phyloP scores from a whole-genome alignment of 331 rosid genomes.

The Quercus tomentella region DNA sequence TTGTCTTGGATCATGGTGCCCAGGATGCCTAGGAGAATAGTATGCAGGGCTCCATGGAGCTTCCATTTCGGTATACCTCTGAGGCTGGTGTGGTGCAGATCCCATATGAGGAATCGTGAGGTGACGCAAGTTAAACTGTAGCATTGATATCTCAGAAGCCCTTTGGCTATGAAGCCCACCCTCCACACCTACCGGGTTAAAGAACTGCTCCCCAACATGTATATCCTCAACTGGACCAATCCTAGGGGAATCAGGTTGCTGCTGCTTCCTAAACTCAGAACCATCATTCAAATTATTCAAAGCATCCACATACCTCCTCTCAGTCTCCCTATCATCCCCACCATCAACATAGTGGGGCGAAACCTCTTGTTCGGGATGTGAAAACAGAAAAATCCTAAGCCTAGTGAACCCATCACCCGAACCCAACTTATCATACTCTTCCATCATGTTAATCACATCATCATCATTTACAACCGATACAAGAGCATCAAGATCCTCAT shows the following conservation, averaged over 20 bases:
- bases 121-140: conserved; percentile 67
- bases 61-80: conserved; percentile 79
- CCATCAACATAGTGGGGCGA: conserved; percentile 71
- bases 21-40: conserved; percentile 88
- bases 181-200: conserved; percentile 54
- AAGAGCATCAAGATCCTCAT: conserved; percentile 97
- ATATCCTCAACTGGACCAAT: conserved; percentile 57
- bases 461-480: conserved; percentile 95
- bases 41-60: conserved; percentile 84
- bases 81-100: conserved; percentile 66
- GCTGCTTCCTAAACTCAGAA: conserved; percentile 63
- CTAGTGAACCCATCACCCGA: conserved; percentile 87
- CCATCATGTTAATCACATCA: conserved; percentile 99
- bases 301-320: conserved; percentile 96
- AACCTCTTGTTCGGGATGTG: conserved; percentile 70
- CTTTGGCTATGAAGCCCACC: conserved; percentile 75
- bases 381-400: conserved; percentile 89
- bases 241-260: conserved; percentile 53
- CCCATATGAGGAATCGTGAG: conserved; percentile 51
- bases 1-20: conserved; percentile 61
- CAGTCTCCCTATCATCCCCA: conserved; percentile 74
- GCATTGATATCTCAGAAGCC: conserved; percentile 52
- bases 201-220: conserved; percentile 54
- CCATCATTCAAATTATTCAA: conserved; percentile 78
- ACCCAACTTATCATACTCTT: conserved; percentile 95